Conservation (phyloP, 768 basidiomycete genomes). For the Amanita pallidorosea region DNA sequence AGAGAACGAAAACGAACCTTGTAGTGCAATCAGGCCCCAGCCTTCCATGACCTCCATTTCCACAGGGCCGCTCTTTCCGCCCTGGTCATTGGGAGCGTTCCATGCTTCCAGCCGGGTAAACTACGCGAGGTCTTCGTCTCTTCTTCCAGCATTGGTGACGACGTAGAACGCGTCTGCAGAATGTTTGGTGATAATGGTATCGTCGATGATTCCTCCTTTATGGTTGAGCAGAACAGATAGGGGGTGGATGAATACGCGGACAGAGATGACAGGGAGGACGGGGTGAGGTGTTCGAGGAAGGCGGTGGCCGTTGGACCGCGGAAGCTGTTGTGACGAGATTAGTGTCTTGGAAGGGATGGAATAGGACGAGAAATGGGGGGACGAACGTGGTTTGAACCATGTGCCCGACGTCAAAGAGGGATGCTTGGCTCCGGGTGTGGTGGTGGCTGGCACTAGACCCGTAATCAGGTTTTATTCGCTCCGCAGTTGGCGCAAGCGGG, state of each 20-base stretch:
- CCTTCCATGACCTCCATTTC: slow-evolving; percentile 72
- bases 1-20: slow-evolving; percentile 38
- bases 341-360: neutral
- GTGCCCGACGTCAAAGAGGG: slow-evolving; percentile 95
- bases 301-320: slow-evolving; percentile 64
- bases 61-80: slow-evolving; percentile 43
- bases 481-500: slow-evolving; percentile 5
- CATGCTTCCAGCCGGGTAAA: slow-evolving; percentile 66
- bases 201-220: slow-evolving; percentile 90
- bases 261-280: slow-evolving; percentile 67
- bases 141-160: slow-evolving; percentile 90
- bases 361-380: neutral
- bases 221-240: slow-evolving; percentile 87
- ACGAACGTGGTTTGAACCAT: slow-evolving; percentile 90
- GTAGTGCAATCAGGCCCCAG: slow-evolving; percentile 86
- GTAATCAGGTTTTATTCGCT: neutral
- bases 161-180: slow-evolving; percentile 76
- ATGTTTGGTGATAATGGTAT: slow-evolving; percentile 87
- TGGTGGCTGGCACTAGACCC: slow-evolving; percentile 56
- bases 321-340: slow-evolving; percentile 42
- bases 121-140: slow-evolving; percentile 75
- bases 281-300: slow-evolving; percentile 87
- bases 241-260: slow-evolving; percentile 65
- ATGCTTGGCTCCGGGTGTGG: slow-evolving; percentile 72
- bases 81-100: slow-evolving; percentile 44